Base-by-base conservation (phyloP, 169 alveolate species). In the Cytauxzoon felis region DNA sequence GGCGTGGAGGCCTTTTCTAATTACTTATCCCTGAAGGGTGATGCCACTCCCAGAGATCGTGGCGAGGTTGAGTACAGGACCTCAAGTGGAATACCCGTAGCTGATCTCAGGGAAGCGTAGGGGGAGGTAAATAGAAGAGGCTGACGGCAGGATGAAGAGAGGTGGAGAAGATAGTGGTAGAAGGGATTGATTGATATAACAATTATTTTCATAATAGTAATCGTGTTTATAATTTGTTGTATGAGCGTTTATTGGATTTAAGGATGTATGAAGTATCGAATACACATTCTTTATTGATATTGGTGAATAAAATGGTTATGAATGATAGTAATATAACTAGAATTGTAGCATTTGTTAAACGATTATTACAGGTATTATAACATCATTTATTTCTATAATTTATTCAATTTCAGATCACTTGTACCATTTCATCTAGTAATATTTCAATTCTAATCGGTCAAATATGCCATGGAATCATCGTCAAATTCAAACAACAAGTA, bases 241-340 rank as follows among this genome's bases (percentile, higher is more conserved):
- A 67, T 53, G 80, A 67, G 40, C 61, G 69, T 52, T 34, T 65
- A 7, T 27, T 62, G 9, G 72, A 73, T 62, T 9, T 61, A 16
- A 67, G 80, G 9, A 48, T 73, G 64, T 73, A 23, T 36, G 68
- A 53, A 40, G 71, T 79, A 9, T 33, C 59, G 23, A 73, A 49
- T 38, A 43, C 63, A 1, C 24, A 36, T 6, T 11, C 19, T 18
- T 43, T 73, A 18, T 30, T 73, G n/a, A 5, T 41, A 8, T 52
- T 73, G 45, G 53, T 64, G 21, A 32, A 52, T 18, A n/a, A 29
- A 5, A 45, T 56, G n/a, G 38, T 73, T 23, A 23, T 63, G 0
- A 24, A 9, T 2, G 64, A 53, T 30, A 42, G n/a, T 7, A 65
- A 52, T 16, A 16, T 18, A 13, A n/a, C 48, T n/a, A 21, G 45